A percentile compares a stretch with the other conserved stretches of the same genome.
Conservation (phyloP, 2,329 filamentous ascomycete genomes). For the Colletotrichum chlorophyti region DNA sequence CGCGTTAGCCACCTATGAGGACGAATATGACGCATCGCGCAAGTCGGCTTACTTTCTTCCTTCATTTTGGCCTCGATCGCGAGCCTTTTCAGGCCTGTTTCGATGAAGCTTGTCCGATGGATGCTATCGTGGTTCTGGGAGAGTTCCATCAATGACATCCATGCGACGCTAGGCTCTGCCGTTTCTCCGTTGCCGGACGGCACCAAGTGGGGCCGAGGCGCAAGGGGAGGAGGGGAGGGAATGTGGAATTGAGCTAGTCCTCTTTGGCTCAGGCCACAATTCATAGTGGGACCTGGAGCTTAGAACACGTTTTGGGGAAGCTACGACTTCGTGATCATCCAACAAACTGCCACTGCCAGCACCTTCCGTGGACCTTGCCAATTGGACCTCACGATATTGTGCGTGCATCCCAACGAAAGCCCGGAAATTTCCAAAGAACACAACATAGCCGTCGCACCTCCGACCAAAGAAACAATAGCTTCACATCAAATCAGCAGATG, state of each 20-base stretch:
- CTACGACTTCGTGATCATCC: conserved; percentile 15
- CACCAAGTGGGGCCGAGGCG: conserved; percentile 19
- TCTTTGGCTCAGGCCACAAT: conserved; percentile 43
- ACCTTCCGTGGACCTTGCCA: neutral
- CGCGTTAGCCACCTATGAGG: neutral
- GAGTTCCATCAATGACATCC: conserved; percentile 28
- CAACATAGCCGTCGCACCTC: neutral
- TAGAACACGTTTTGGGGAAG: conserved; percentile 30
- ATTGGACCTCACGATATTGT: neutral
- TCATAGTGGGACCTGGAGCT: conserved; percentile 34
- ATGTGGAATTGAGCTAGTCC: conserved; percentile 38
- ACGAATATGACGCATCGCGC: rapidly evolving
- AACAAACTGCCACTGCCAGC: neutral
- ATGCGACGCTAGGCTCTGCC: conserved; percentile 23
- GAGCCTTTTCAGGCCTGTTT: conserved; percentile 19
- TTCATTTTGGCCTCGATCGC: conserved; percentile 36
- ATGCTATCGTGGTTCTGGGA: conserved; percentile 19
- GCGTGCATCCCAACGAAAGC: neutral
- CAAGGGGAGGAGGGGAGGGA: conserved; percentile 41
- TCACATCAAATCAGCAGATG: conserved; percentile 52
- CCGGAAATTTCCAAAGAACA: neutral
- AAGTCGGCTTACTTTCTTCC: conserved; percentile 45
- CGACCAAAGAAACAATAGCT: neutral
- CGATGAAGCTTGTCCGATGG: conserved; percentile 4
- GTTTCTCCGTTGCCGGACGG: conserved; percentile 25